phyloP scores from a whole-genome alignment of 163 green algal genomes.

The Chlamydomonas reinhardtii region DNA sequence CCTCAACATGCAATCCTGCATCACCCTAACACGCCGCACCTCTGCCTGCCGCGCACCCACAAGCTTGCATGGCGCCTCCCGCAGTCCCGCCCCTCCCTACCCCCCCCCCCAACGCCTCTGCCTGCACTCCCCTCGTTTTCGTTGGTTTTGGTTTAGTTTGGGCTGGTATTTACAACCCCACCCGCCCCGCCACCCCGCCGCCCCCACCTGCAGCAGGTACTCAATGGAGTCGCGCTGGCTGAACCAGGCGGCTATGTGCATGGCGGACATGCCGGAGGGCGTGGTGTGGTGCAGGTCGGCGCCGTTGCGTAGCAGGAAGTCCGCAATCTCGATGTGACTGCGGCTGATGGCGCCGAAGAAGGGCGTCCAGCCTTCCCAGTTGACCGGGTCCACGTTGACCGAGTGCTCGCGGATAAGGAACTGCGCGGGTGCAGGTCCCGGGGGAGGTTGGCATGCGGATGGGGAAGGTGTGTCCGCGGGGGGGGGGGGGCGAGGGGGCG shows the following conservation, averaged over 20 bases:
- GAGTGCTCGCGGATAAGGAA: conserved; percentile 38
- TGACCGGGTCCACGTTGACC: conserved; percentile 41
- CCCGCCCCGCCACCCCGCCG: no score
- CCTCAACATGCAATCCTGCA: no score
- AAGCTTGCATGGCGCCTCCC: no score
- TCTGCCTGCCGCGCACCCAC: no score
- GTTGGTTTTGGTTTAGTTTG: no score
- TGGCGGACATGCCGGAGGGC: conserved; percentile 18
- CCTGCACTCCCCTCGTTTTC: no score
- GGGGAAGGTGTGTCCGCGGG: neutral
- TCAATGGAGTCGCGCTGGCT: conserved; percentile 11
- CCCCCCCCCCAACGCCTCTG: no score
- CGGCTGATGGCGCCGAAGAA: conserved; percentile 42
- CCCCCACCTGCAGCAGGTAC: conserved; percentile 21
- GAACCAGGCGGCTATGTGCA: conserved; percentile 54
- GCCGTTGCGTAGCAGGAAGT: conserved; percentile 40
- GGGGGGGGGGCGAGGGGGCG: no score
- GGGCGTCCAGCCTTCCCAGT: conserved; percentile 56
- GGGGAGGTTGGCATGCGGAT: neutral
- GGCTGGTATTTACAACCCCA: no score
- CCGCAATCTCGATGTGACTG: conserved; percentile 32
- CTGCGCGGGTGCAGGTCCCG: neutral
- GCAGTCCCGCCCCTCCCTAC: no score
- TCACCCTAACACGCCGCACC: no score
- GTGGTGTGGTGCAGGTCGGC: conserved; percentile 40